Percentiles rank a stretch among this genome's conserved stretches.
phyloP scores from a whole-genome alignment of 768 basidiomycete species.

The Phlegmacium glaucopus region DNA sequence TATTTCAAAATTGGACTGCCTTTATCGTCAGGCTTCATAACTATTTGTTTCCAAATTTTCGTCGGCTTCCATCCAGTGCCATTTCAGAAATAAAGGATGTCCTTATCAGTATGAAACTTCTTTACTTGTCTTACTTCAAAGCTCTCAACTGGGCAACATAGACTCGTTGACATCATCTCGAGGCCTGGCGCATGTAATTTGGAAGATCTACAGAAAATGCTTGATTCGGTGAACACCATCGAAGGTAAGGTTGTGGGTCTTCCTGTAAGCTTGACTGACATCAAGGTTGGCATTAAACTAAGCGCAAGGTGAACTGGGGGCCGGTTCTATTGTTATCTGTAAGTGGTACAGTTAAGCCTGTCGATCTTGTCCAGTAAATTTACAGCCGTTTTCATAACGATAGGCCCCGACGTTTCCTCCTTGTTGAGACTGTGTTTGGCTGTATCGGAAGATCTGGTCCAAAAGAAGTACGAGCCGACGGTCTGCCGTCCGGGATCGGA shows the following conservation, averaged over 20 bases:
- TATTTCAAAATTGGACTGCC: not conserved
- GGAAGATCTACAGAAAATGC: conserved; percentile 25
- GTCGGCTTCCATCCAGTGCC: too few species aligned
- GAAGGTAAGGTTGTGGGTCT: conserved; percentile 12
- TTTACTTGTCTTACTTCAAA: not conserved
- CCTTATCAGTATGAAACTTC: conserved; percentile 20
- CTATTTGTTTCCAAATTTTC: too few species aligned
- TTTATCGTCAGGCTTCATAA: too few species aligned
- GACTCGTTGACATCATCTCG: conserved; percentile 9
- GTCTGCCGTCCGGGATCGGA: too few species aligned
- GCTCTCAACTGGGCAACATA: not conserved
- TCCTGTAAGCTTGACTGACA: not conserved
- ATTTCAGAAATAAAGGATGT: too few species aligned
- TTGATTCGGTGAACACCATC: too few species aligned
- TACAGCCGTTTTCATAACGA: conserved; percentile 18
- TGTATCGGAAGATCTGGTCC: too few species aligned
- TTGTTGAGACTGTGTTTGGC: too few species aligned
- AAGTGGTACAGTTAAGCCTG: not conserved
- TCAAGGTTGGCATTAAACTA: not conserved
- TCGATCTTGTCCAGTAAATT: not conserved
- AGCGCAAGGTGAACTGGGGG: not conserved
- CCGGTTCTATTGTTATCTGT: conserved; percentile 9
- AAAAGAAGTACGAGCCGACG: too few species aligned
- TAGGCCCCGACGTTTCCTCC: too few species aligned
- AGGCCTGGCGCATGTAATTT: conserved; percentile 5